Conservation (phyloP, 1,284 basidiomycete genomes). For the Apiotrichum laibachii region DNA sequence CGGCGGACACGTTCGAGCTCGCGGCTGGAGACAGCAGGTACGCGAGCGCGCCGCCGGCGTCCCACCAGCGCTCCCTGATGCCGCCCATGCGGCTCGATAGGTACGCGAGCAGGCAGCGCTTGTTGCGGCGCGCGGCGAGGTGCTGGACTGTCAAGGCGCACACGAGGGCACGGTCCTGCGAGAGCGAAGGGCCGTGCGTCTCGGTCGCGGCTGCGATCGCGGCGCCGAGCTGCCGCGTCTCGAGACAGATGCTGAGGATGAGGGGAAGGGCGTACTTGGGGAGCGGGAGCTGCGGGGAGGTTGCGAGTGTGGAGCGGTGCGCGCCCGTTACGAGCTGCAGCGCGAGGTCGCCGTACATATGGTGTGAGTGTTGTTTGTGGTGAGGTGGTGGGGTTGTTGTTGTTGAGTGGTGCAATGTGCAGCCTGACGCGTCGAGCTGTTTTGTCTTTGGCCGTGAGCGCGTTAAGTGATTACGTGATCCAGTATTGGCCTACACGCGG, state of each 20-base stretch:
- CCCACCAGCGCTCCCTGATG: slow-evolving; percentile 83
- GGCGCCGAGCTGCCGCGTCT: slow-evolving; percentile 77
- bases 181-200: slow-evolving; percentile 36
- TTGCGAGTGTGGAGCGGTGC: slow-evolving; percentile 73
- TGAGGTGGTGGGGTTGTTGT: background rate
- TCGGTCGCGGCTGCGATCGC: slow-evolving; percentile 48
- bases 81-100: slow-evolving; percentile 78
- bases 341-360: slow-evolving; percentile 70
- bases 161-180: slow-evolving; percentile 54
- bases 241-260: slow-evolving; percentile 80
- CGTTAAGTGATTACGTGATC: no score
- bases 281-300: slow-evolving; percentile 60
- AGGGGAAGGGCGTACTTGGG: slow-evolving; percentile 89
- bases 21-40: slow-evolving; percentile 65
- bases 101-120: slow-evolving; percentile 89
- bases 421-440: no score
- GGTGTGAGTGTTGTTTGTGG: slow-evolving; percentile 3
- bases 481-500: no score
- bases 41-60: slow-evolving; percentile 83
- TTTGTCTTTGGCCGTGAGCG: no score
- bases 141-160: slow-evolving; percentile 81
- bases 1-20: slow-evolving; percentile 3
- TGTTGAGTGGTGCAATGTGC: background rate
- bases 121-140: slow-evolving; percentile 83
- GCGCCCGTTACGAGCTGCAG: slow-evolving; percentile 84